These are phyloP conservation scores for Phytophthora vignae DNA, from an alignment of 352 stramenopile species.

Conservation along the genomic window DNA sequence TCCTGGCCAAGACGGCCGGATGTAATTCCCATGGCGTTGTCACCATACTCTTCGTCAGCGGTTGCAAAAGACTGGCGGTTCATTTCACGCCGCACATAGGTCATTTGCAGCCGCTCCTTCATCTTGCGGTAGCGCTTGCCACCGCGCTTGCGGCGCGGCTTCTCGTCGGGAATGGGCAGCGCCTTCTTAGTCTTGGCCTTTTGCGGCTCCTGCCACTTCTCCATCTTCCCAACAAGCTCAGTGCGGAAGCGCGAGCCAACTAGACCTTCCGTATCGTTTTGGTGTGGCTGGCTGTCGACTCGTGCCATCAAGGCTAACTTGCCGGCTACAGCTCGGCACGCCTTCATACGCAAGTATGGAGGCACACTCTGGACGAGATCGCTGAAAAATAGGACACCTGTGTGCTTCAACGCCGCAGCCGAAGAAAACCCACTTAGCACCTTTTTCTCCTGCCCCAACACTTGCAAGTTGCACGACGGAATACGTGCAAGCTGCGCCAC, in stretches of 20 bases:
- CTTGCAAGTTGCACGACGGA: slow-evolving; percentile 97
- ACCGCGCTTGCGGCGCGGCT: slow-evolving; percentile 94
- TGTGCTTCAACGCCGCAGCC: slow-evolving; percentile 88
- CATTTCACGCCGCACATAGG: slow-evolving; percentile 96
- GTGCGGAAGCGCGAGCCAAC: slow-evolving; percentile 88
- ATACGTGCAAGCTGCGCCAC: slow-evolving; percentile 95
- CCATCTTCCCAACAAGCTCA: slow-evolving; percentile 95
- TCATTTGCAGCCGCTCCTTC: slow-evolving; percentile 98
- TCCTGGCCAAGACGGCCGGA: slow-evolving; percentile 92
- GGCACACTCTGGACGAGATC: slow-evolving; percentile 94
- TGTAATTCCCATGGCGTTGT: slow-evolving; percentile 98
- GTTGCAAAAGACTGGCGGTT: slow-evolving; percentile 96
- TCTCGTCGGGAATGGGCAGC: slow-evolving; percentile 96
- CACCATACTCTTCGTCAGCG: slow-evolving; percentile 96
- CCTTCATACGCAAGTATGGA: slow-evolving; percentile 94
- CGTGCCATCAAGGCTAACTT: slow-evolving; percentile 92
- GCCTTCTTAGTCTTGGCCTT: slow-evolving; percentile 98
- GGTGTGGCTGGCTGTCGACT: slow-evolving; percentile 92
- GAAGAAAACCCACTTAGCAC: slow-evolving; percentile 92
- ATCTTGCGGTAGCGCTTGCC: slow-evolving; percentile 95
- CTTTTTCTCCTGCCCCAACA: slow-evolving; percentile 95
- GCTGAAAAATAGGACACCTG: slow-evolving; percentile 93
- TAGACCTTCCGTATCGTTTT: slow-evolving; percentile 64
- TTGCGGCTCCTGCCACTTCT: slow-evolving; percentile 97
- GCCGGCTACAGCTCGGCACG: slow-evolving; percentile 92